Evolutionary conservation across 2,329 filamentous ascomycete genomes (phyloP).

Genomic region (Sarocladiaceae sp.): DNA sequence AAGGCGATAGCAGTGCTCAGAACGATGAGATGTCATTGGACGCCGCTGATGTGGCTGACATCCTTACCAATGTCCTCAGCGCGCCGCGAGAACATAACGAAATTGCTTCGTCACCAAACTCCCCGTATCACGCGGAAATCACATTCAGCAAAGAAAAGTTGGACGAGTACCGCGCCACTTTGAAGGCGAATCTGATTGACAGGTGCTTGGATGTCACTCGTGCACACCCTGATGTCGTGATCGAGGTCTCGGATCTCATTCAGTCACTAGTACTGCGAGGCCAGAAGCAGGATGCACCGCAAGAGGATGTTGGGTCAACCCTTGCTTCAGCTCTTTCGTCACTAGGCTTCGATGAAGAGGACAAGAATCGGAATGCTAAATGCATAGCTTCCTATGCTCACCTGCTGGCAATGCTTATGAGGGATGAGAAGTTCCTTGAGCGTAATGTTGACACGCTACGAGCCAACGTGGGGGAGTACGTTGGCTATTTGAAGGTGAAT

Average conservation of each 20-base stretch:
- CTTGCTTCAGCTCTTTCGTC: constrained; percentile 80
- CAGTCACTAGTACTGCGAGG: constrained; percentile 61
- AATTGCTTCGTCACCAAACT: constrained; percentile 17
- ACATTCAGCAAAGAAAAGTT: constrained; percentile 64
- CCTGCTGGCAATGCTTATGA: constrained; percentile 80
- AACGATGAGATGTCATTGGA: constrained; percentile 35
- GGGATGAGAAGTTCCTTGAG: constrained; percentile 76
- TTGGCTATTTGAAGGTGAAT: constrained; percentile 72
- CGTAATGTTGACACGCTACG: constrained; percentile 71
- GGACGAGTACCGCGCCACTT: constrained; percentile 66
- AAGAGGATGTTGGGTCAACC: constrained; percentile 74
- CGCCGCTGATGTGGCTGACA: constrained; percentile 17
- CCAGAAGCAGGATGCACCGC: constrained; percentile 40
- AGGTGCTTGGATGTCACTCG: constrained; percentile 87
- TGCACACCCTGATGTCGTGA: constrained; percentile 80
- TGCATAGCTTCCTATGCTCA: constrained; percentile 86
- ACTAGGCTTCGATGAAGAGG: constrained; percentile 50
- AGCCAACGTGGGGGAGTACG: constrained; percentile 70
- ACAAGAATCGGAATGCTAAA: constrained; percentile 58
- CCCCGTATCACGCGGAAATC: constrained; percentile 9
- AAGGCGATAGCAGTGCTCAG: constrained; percentile 21
- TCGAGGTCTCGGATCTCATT: constrained; percentile 87
- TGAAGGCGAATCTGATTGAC: constrained; percentile 78
- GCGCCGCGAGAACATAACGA: constrained; percentile 19
- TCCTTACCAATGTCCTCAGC: constrained; percentile 22